phyloP scores from a whole-genome alignment of 2,329 filamentous ascomycete species.

The Sporothrix schenckii region DNA sequence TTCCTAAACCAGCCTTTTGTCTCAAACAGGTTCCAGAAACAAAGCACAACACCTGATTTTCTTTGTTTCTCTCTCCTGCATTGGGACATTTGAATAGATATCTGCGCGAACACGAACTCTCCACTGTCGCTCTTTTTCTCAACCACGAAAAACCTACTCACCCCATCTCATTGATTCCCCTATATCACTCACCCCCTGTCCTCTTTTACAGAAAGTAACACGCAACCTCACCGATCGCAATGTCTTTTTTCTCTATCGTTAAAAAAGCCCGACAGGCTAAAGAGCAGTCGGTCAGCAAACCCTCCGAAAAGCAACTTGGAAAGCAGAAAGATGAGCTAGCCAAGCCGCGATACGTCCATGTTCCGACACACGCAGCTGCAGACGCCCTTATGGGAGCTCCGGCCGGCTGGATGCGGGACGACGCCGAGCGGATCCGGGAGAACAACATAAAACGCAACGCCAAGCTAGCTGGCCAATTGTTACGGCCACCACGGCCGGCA shows the following conservation, averaged over 20 bases:
- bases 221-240: constrained; percentile 39
- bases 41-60: not conserved
- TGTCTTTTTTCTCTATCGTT: constrained; percentile 62
- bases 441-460: constrained; percentile 55
- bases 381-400: constrained; percentile 61
- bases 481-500: constrained; percentile 4
- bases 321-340: constrained; percentile 49
- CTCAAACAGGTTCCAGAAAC: not conserved
- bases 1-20: constrained; percentile 3
- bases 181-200: not conserved
- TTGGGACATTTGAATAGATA: not conserved
- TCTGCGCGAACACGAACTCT: not conserved
- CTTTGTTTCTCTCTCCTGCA: not conserved
- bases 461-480: constrained; percentile 39
- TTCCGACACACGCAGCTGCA: constrained; percentile 63
- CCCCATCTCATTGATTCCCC: not conserved
- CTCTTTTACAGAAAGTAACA: not conserved
- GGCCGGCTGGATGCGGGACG: constrained; percentile 53
- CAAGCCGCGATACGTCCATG: constrained; percentile 57
- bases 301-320: constrained; percentile 53
- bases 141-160: not conserved
- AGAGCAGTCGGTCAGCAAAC: constrained; percentile 42
- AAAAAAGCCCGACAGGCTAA: constrained; percentile 58
- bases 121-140: not conserved
- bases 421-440: constrained; percentile 54